Base-by-base conservation (phyloP, 2,329 filamentous ascomycete genomes). In the Penicillium sp. region DNA sequence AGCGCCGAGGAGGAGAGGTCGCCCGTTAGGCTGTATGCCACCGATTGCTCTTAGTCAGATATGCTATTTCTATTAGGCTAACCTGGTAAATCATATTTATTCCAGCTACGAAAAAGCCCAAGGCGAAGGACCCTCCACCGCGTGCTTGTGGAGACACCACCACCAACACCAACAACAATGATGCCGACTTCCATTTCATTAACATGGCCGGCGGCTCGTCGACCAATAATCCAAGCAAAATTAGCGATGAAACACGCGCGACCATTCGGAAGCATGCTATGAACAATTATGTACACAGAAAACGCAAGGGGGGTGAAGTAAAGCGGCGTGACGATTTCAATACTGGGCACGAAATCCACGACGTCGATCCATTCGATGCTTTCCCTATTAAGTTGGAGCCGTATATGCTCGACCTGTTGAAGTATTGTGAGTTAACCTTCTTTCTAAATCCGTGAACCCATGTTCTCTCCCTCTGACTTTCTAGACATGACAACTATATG, bases 401-500 rank as follows among this genome's bases (percentile, higher is more conserved):
- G 9, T 57, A 57, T 48, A 57, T 57, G 55, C 45, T 30, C 18
- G 55, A 57, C 48, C 21, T 57, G n/a, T 24, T 57, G 23, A 52
- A 48, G 33, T 57, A 52, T n/a, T 57, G 55, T 57, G 12, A 21
- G 33, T 45, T 38, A 14, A 16, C 9, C 30, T 1, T 35, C 12
- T 7, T 8, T 8, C 11, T 21, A 11, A 12, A 5, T 51, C 18
- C 3, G 3, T 33, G 28, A 12, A 12, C 28, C 8, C 7, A 33
- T 3, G 28, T 33, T 11, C 12, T 7, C 28, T 35, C 14, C 12
- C 9, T 14, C 16, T 33, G 8, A 40, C 18, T 7, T 40, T 11
- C 16, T 24, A 57, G 55, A 57, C n/a, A 48, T 57, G 26, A 57
- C 55, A 14, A 52, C 49, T 3, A 42, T 46, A 11, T 57, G 55